These are phyloP conservation scores for Chaetomiaceae sp. DNA, from an alignment of 2,329 filamentous ascomycete species.

Conservation along the genomic window DNA sequence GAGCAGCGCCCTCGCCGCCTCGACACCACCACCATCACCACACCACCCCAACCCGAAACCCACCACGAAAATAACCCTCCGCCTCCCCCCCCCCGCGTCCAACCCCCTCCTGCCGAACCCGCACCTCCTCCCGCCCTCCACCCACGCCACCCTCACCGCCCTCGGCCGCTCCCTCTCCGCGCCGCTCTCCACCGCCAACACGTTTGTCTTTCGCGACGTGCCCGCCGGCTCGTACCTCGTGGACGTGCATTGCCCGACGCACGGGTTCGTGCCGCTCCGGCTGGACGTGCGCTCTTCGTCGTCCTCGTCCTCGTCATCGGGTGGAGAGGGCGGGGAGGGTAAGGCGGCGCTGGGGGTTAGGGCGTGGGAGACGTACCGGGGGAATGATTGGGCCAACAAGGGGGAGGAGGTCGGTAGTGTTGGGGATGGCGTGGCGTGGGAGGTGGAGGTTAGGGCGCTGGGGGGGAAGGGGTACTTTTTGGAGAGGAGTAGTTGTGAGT, in stretches of 20 bases:
- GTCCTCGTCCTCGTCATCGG: not conserved
- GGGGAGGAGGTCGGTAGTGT: constrained; percentile 56
- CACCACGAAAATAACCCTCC: constrained; percentile 43
- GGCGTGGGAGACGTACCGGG: constrained; percentile 81
- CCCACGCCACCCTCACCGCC: constrained; percentile 57
- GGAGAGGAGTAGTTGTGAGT: constrained; percentile 69
- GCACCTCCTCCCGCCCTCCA: constrained; percentile 56
- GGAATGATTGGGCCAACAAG: constrained; percentile 85
- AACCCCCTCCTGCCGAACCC: constrained; percentile 43
- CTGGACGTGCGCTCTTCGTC: constrained; percentile 59
- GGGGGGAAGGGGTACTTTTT: constrained; percentile 71
- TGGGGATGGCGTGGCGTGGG: constrained; percentile 37
- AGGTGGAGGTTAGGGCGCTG: constrained; percentile 59
- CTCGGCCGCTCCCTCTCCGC: constrained; percentile 44
- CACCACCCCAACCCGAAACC: constrained; percentile 26
- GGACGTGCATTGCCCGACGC: constrained; percentile 71
- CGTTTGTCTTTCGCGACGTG: constrained; percentile 72
- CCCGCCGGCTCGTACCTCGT: constrained; percentile 71
- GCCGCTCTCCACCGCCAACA: constrained; percentile 63
- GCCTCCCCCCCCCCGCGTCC: constrained; percentile 38
- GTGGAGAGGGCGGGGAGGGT: constrained; percentile 26
- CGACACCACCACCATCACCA: constrained; percentile 31
- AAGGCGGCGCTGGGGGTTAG: constrained; percentile 40
- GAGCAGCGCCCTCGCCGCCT: not conserved
- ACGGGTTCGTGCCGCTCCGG: constrained; percentile 72